phyloP scores from a whole-genome alignment of 2,329 filamentous ascomycete genomes.

The Sordariomycetes sp. region DNA sequence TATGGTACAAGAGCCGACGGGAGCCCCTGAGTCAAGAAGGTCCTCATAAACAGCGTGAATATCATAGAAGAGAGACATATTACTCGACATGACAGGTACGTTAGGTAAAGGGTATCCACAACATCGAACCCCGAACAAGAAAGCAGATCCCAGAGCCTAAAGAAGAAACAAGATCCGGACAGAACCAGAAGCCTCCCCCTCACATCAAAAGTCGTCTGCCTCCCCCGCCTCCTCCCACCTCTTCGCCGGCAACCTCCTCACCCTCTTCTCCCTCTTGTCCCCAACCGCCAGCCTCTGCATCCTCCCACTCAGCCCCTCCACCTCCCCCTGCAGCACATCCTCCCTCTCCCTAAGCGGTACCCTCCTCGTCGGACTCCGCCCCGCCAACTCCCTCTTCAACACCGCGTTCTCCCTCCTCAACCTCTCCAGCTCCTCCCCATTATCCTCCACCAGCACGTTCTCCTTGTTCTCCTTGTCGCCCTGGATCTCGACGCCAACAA shows the following conservation, averaged over 20 bases:
- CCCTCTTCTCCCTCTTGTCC: conserved; percentile 34
- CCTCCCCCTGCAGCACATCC: conserved; percentile 18
- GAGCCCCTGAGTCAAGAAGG: background rate
- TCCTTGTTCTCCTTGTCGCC: conserved; percentile 40
- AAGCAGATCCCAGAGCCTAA: background rate
- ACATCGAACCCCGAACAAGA: background rate
- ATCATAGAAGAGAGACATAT: background rate
- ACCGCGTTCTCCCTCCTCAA: conserved; percentile 51
- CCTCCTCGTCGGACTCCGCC: conserved; percentile 49
- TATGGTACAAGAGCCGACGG: background rate
- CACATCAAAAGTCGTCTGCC: background rate
- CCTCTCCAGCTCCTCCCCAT: conserved; percentile 59
- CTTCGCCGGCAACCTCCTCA: conserved; percentile 31
- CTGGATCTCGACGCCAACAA: conserved; percentile 29
- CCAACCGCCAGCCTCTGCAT: conserved; percentile 38
- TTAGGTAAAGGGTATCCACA: conserved; percentile 3
- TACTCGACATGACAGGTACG: background rate
- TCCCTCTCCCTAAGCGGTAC: conserved; percentile 40
- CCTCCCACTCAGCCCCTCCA: conserved; percentile 22
- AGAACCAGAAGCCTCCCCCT: background rate
- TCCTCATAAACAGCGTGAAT: too few species aligned
- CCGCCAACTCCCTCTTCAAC: conserved; percentile 51
- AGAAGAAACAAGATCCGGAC: background rate
- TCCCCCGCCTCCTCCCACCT: conserved; percentile 28
- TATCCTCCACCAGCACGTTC: conserved; percentile 46